Conservation (phyloP, 495 filamentous ascomycete species). For the Penicillium cosmopolitanum region DNA sequence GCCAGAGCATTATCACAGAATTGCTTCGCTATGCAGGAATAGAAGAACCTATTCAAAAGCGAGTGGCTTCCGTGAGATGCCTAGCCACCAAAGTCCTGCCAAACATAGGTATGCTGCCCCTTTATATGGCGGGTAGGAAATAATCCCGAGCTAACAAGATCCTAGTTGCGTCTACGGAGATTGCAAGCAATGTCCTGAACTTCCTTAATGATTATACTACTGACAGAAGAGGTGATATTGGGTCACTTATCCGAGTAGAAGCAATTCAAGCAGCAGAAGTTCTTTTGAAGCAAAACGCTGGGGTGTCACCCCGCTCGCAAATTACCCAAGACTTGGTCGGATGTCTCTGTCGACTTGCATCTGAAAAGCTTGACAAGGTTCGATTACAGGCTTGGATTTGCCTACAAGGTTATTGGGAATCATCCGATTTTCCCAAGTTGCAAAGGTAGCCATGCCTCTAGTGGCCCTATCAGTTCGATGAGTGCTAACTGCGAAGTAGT, state of each 20-base stretch:
- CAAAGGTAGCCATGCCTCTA: conserved; percentile 29
- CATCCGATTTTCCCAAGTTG: conserved; percentile 37
- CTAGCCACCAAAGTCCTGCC: conserved; percentile 53
- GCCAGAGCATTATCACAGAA: conserved; percentile 34
- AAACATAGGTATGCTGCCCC: conserved; percentile 38
- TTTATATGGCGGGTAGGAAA: not conserved
- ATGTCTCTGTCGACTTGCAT: conserved; percentile 67
- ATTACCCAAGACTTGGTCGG: conserved; percentile 37
- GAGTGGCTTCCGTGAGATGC: conserved; percentile 63
- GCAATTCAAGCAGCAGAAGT: conserved; percentile 65
- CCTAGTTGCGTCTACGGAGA: conserved; percentile 29
- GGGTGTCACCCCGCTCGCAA: conserved; percentile 13
- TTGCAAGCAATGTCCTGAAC: conserved; percentile 42
- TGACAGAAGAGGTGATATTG: conserved; percentile 84
- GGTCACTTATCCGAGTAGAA: conserved; percentile 78
- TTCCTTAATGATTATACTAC: conserved; percentile 87
- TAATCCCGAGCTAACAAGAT: conserved; percentile 16
- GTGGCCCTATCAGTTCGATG: not conserved
- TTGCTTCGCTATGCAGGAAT: conserved; percentile 44
- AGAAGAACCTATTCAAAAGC: conserved; percentile 58
- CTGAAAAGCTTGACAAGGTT: conserved; percentile 89
- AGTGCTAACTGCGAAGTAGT: conserved; percentile 33
- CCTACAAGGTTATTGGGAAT: conserved; percentile 47
- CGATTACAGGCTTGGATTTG: conserved; percentile 66
- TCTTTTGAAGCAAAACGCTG: conserved; percentile 30